These are phyloP conservation scores for Exophiala lecanii-corni DNA, from an alignment of 2,329 filamentous ascomycete genomes.

Conservation along the genomic window DNA sequence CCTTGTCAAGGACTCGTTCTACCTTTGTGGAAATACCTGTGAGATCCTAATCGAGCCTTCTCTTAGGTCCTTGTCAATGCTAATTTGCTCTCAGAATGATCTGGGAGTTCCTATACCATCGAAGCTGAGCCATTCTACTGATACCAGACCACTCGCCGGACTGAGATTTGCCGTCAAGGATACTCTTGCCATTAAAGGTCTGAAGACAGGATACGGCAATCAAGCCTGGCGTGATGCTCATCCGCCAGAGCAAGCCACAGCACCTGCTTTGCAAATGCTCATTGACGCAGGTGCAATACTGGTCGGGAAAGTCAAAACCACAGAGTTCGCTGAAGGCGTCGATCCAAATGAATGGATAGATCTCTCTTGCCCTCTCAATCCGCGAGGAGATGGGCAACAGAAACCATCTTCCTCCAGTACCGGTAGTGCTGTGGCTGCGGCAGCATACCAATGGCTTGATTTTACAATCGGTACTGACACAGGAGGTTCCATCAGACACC, in stretches of 20 bases:
- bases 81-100: background rate
- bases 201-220: conserved; percentile 19
- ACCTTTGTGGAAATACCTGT: conserved; percentile 10
- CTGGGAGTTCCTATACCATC: conserved; percentile 18
- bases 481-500: conserved; percentile 45
- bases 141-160: conserved; percentile 15
- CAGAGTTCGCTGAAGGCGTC: conserved; percentile 23
- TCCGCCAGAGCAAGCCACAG: conserved; percentile 14
- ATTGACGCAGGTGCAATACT: conserved; percentile 23
- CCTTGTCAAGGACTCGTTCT: conserved; percentile 4
- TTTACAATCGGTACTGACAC: conserved; percentile 30
- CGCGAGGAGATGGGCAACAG: conserved; percentile 36
- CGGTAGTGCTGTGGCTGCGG: conserved; percentile 28
- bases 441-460: conserved; percentile 34
- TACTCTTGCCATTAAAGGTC: conserved; percentile 19
- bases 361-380: conserved; percentile 36
- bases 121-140: conserved; percentile 4
- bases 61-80: background rate
- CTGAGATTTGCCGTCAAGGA: conserved; percentile 24
- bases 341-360: conserved; percentile 30
- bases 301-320: conserved; percentile 22
- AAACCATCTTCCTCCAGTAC: conserved; percentile 28
- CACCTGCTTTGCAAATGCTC: conserved; percentile 20
- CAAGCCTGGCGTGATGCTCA: conserved; percentile 18
- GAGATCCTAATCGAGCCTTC: background rate